phyloP scores from a whole-genome alignment of 352 stramenopile genomes.

The Synura sp. region DNA sequence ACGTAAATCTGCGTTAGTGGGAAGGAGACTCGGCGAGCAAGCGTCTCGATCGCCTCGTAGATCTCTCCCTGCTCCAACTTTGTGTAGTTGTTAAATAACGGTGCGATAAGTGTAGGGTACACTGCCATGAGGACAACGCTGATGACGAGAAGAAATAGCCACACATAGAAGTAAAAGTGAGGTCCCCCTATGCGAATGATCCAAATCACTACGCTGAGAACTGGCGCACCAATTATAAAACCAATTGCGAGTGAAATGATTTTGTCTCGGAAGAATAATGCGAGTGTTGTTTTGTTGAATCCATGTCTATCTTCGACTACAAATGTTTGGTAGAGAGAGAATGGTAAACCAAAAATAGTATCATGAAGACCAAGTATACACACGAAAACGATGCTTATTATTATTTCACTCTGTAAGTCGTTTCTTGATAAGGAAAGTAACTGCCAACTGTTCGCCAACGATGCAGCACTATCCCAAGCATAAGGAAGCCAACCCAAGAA shows the following conservation, averaged over 20 bases:
- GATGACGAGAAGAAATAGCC: conserved; percentile 86
- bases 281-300: conserved; percentile 94
- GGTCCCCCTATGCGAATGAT: conserved; percentile 63
- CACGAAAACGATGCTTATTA: neutral
- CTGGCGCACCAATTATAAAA: neutral
- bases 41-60: conserved; percentile 60
- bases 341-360: neutral
- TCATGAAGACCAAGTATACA: neutral
- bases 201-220: neutral
- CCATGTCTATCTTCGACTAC: conserved; percentile 90
- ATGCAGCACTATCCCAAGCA: neutral
- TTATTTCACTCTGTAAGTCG: neutral
- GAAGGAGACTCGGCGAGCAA: conserved; percentile 81
- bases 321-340: conserved; percentile 84
- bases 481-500: conserved; percentile 5
- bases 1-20: conserved; percentile 95
- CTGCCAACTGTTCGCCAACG: neutral
- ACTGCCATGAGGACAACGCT: conserved; percentile 91
- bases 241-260: neutral
- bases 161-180: conserved; percentile 85
- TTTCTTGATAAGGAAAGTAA: neutral
- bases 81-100: conserved; percentile 94
- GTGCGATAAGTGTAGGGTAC: conserved; percentile 91
- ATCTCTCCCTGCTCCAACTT: conserved; percentile 53
- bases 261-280: conserved; percentile 90